These are phyloP conservation scores for Quercus alba DNA, from an alignment of 306 rosid genomes.

Conservation along the genomic window DNA sequence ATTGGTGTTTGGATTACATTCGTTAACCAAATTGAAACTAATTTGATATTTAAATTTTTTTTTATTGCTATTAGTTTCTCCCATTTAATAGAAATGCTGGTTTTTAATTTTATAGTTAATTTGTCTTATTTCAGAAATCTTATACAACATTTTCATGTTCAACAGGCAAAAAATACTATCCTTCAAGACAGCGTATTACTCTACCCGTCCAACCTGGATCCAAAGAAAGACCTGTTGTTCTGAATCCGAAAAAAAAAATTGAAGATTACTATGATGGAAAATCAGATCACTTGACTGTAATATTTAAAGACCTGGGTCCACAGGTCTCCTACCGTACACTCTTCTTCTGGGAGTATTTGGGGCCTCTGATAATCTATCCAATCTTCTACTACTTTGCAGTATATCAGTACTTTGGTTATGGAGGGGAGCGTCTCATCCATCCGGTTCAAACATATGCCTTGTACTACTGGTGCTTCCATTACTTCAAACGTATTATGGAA, in stretches of 20 bases:
- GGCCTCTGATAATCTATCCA: conserved; percentile 88
- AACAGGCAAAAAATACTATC: conserved; percentile 81
- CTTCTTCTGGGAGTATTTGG: conserved; percentile 89
- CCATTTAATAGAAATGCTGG: background rate
- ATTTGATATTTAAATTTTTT: too few relatives aligned
- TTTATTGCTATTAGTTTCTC: too few relatives aligned
- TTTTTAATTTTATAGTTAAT: conserved; percentile 20
- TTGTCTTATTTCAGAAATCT: conserved; percentile 1
- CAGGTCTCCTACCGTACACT: conserved; percentile 86
- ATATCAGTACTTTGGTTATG: conserved; percentile 63
- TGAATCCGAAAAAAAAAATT: conserved; percentile 61
- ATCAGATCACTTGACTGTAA: conserved; percentile 56
- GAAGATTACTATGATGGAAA: conserved; percentile 60
- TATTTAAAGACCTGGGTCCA: conserved; percentile 88
- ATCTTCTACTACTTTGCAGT: conserved; percentile 84
- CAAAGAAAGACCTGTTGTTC: conserved; percentile 77
- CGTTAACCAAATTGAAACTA: too few relatives aligned
- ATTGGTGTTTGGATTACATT: too few relatives aligned
- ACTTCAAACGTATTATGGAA: conserved; percentile 87
- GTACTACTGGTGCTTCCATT: conserved; percentile 96
- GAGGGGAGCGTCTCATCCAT: conserved; percentile 63
- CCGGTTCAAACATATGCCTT: conserved; percentile 89
- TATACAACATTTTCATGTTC: background rate
- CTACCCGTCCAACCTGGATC: conserved; percentile 79
- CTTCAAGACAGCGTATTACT: conserved; percentile 86